Percentiles rank a stretch among this genome's conserved stretches.
Evolutionary conservation across 2,329 filamentous ascomycete species (phyloP).

Genomic region (Curvularia sp.): DNA sequence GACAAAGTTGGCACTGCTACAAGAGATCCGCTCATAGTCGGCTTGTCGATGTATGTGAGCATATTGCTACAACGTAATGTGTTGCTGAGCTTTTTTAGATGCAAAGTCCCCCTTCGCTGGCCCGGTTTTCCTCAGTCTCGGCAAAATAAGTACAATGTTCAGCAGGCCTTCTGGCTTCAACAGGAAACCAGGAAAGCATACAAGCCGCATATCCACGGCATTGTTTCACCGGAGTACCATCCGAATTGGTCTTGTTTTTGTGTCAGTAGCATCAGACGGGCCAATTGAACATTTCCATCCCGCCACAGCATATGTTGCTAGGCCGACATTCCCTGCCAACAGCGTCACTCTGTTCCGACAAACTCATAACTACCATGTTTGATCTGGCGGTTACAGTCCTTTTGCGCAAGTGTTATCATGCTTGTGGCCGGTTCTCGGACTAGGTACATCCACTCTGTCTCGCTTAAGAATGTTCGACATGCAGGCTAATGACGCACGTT

Average conservation of each 20-base stretch:
- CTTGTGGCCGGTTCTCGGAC: conserved; percentile 29
- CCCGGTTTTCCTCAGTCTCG: neutral
- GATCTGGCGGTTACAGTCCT: conserved; percentile 1
- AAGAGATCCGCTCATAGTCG: neutral
- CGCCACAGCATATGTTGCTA: neutral
- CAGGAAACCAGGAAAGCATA: neutral
- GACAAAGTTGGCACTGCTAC: neutral
- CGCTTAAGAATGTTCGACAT: conserved; percentile 32
- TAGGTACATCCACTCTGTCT: conserved; percentile 28
- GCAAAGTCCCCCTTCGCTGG: neutral
- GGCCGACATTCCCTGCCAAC: neutral
- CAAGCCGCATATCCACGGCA: neutral
- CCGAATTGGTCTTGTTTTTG: neutral
- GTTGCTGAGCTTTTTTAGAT: neutral
- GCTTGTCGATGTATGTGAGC: neutral
- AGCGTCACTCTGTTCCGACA: neutral
- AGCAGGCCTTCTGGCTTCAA: neutral
- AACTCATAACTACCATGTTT: conserved; percentile 1
- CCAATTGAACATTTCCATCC: neutral
- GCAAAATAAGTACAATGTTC: neutral
- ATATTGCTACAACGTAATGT: neutral
- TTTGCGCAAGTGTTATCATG: conserved; percentile 13
- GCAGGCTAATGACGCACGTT: conserved; percentile 39
- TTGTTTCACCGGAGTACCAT: neutral
- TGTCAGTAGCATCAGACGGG: neutral